Evolutionary conservation across 371 early-diverging fungal species (phyloP), one percentile per base, ranked within the genome.

Genomic region (Mucor piriformis): DNA sequence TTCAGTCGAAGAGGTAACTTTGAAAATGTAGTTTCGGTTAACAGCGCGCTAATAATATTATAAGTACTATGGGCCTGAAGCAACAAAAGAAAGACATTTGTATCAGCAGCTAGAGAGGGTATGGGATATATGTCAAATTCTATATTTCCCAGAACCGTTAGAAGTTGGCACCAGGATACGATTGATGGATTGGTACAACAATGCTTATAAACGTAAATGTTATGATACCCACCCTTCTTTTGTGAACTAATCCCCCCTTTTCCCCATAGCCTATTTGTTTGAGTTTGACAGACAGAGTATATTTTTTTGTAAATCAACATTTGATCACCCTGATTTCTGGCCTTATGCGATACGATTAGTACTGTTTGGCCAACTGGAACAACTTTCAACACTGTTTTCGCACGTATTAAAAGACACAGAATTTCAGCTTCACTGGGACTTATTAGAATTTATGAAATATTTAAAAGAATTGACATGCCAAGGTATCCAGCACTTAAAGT

Each of bases 291-390:
- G 35, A 37, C 50, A 63, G 21, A 27, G 37, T 2, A 47, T 47
- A 1, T 18, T 33, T 21, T 25, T 33, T 20, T 10, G 42, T 21
- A 33, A 32, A 33, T 18, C 24, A 35, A 24, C 6, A 11, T 32
- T 49, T 13, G 32, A 61, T 10, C 57, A 57, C 37, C 38, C 37
- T 12, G 49, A 57, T 40, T 59, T 64, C 32, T 64, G 64, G 64
- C 54, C 54, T 0, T 63, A 46, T 27, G 51, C 48, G 6, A 44
- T 47, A 33, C 57, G 57, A 25, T 42, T 63, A 13, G 47, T 47
- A 3, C 12, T 50, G 5, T 42, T 64, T 42, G 64, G 64, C 1
- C 51, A 49, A n/a, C 7, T 53, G 8, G 25, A 52, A 20, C 24
- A 47, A n/a, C 15, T 64, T 7, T 23, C 38, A 16, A 15, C 37